A percentile compares a stretch with the other conserved stretches of the same genome.
phyloP scores from a whole-genome alignment of 225 moss, liverwort and hornwort species.

The Bryum argenteum region DNA sequence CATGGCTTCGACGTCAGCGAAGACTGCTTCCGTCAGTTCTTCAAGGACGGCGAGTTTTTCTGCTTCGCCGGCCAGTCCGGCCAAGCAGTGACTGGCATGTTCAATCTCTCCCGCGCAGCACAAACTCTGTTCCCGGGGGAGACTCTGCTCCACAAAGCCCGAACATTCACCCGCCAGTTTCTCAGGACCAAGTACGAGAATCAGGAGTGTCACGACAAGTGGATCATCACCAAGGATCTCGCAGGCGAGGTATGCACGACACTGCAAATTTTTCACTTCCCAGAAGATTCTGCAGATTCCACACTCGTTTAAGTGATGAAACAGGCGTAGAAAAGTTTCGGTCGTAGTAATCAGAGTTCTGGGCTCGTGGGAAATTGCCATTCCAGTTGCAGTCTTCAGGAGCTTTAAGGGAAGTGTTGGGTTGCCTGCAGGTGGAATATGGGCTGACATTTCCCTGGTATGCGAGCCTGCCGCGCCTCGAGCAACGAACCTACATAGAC shows the following conservation, averaged over 20 bases:
- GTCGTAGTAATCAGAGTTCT: no score
- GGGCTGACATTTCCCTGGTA: slow-evolving; percentile 47
- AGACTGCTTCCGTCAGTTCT: slow-evolving; percentile 69
- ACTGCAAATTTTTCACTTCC: no score
- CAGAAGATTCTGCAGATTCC: no score
- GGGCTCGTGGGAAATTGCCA: no score
- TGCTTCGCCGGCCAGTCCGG: slow-evolving; percentile 68
- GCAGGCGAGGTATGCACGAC: slow-evolving; percentile 55
- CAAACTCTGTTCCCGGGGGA: slow-evolving; percentile 69
- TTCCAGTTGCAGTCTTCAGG: no score
- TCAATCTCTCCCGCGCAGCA: slow-evolving; percentile 66
- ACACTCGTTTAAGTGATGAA: no score
- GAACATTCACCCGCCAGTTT: slow-evolving; percentile 46
- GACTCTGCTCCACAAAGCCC: slow-evolving; percentile 44
- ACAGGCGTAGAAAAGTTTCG: no score
- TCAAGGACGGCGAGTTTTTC: slow-evolving; percentile 62
- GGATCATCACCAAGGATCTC: slow-evolving; percentile 79
- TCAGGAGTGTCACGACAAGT: slow-evolving; percentile 68
- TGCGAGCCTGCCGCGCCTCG: slow-evolving; percentile 50
- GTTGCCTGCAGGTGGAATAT: slow-evolving; percentile 43
- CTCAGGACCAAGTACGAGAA: slow-evolving; percentile 45
- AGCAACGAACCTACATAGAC: slow-evolving; percentile 53
- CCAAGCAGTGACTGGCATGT: slow-evolving; percentile 72
- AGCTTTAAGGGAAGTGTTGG: background rate
- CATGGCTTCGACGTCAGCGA: slow-evolving; percentile 76